Evolutionary conservation across 495 filamentous ascomycete species (phyloP).

Genomic region (Articulospora tetracladia): DNA sequence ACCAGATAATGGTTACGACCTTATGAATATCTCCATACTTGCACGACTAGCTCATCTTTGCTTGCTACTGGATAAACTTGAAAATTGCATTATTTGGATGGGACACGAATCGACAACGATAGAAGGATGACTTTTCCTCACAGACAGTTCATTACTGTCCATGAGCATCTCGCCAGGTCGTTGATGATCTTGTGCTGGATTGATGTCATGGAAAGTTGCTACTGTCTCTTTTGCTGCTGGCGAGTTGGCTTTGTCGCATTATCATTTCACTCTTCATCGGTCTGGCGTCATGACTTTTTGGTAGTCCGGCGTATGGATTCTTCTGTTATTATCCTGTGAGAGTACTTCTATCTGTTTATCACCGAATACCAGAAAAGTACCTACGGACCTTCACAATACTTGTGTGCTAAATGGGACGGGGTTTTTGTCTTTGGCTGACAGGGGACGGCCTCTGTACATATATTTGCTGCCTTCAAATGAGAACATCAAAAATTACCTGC

Average conservation of each 20-base stretch:
- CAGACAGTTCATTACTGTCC: constrained; percentile 7
- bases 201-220: constrained; percentile 6
- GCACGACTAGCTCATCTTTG: constrained; percentile 18
- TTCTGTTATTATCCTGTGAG: constrained; percentile 11
- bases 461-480: not conserved
- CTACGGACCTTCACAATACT: constrained; percentile 1
- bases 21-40: constrained; percentile 12
- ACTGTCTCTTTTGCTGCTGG: constrained; percentile 11
- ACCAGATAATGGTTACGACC: constrained; percentile 17
- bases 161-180: constrained; percentile 13
- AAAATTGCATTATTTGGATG: constrained; percentile 30
- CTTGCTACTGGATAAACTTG: constrained; percentile 23
- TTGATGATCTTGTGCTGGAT: constrained; percentile 10
- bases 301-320: constrained; percentile 25
- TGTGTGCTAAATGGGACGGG: constrained; percentile 4
- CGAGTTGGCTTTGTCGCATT: constrained; percentile 18
- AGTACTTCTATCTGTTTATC: constrained; percentile 16
- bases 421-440: not conserved
- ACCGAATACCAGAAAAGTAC: constrained; percentile 15
- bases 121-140: constrained; percentile 23
- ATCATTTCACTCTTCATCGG: constrained; percentile 22
- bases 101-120: constrained; percentile 27
- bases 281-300: constrained; percentile 23
- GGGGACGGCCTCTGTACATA: constrained; percentile 13
- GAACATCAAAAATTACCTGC: not conserved